Conservation (phyloP, 1,139 yeast species). For the Diutina rugosa region DNA sequence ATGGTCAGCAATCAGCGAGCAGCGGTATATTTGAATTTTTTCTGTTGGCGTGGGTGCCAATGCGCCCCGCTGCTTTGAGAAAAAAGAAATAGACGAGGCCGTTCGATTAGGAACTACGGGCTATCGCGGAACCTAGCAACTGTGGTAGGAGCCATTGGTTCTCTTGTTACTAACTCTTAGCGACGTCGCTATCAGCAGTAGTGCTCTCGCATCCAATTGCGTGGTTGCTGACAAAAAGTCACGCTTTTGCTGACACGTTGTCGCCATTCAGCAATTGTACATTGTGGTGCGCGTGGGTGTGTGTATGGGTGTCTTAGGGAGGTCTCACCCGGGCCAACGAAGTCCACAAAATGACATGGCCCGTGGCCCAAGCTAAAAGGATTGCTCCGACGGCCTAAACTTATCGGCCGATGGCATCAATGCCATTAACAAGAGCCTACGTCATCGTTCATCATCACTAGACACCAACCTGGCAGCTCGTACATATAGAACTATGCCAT, state of each 20-base stretch:
- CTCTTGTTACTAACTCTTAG: too few species aligned
- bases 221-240: neutral
- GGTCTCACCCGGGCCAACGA: neutral
- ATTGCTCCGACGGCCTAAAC: too few species aligned
- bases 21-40: neutral
- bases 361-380: too few species aligned
- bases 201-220: neutral
- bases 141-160: too few species aligned
- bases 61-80: neutral
- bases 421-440: too few species aligned
- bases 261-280: neutral
- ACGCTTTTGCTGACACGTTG: neutral
- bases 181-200: neutral
- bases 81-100: neutral
- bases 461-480: too few species aligned
- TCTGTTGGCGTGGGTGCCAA: neutral
- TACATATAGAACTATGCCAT: too few species aligned
- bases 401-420: too few species aligned
- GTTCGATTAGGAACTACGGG: neutral
- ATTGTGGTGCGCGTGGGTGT: neutral
- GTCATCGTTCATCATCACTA: too few species aligned
- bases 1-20: neutral
- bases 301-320: neutral
- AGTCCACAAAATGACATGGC: neutral
- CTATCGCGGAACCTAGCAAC: too few species aligned